A percentile compares a stretch with the other conserved stretches of the same genome.
Conservation (phyloP, 2,329 filamentous ascomycete genomes). For the Aspergillus transmontanensis region DNA sequence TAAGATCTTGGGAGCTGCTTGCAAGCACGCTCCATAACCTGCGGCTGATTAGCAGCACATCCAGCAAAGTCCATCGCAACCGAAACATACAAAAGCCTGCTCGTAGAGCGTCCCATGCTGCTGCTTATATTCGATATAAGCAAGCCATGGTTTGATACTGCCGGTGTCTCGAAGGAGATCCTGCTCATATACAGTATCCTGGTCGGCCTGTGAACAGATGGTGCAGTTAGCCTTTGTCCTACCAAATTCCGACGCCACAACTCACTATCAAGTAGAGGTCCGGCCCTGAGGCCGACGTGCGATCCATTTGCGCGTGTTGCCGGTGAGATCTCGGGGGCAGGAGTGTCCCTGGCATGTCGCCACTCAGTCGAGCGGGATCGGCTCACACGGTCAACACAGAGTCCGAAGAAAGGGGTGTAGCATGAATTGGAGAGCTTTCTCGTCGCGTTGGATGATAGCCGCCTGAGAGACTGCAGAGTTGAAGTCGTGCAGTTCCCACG, state of each 20-base stretch:
- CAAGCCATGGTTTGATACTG: slow-evolving; percentile 90
- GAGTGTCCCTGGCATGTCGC: slow-evolving; percentile 54
- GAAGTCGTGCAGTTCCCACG: slow-evolving; percentile 31
- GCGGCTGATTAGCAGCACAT: slow-evolving; percentile 13
- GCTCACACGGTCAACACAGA: slow-evolving; percentile 34
- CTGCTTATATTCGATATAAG: slow-evolving; percentile 88
- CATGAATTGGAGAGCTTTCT: slow-evolving; percentile 32
- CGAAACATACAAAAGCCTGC: slow-evolving; percentile 68
- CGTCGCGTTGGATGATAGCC: slow-evolving; percentile 24
- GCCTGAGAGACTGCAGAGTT: slow-evolving; percentile 22
- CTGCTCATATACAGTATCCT: slow-evolving; percentile 95
- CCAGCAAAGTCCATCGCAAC: background rate
- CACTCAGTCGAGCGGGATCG: slow-evolving; percentile 43
- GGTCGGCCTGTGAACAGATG: slow-evolving; percentile 65
- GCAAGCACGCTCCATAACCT: slow-evolving; percentile 87
- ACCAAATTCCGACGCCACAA: slow-evolving; percentile 10
- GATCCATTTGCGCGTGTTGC: slow-evolving; percentile 48
- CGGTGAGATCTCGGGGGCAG: slow-evolving; percentile 49
- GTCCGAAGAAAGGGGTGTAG: slow-evolving; percentile 26
- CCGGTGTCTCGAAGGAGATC: slow-evolving; percentile 84
- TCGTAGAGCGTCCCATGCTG: slow-evolving; percentile 83
- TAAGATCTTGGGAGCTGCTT: slow-evolving; percentile 88
- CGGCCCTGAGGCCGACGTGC: slow-evolving; percentile 42
- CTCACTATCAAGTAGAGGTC: slow-evolving; percentile 51
- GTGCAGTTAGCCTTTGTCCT: slow-evolving; percentile 34